phyloP scores from a whole-genome alignment of 805 yeast species.

The Isabelozyma pseudorhagii region DNA sequence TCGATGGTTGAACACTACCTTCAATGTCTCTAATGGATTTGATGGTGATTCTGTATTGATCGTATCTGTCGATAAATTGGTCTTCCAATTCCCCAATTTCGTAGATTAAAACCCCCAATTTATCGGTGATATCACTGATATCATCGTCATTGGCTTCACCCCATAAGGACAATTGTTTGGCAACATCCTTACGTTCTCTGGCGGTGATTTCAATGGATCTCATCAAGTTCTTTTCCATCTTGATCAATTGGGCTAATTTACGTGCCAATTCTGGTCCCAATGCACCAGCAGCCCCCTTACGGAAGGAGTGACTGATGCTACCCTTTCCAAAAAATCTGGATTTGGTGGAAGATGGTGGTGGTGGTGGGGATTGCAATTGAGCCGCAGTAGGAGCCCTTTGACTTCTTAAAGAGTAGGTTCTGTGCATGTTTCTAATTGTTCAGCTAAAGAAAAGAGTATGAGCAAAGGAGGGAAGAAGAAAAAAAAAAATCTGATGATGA shows the following conservation, averaged over 20 bases:
- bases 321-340: conserved; percentile 89
- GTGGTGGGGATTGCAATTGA: conserved; percentile 90
- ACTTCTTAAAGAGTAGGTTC: conserved; percentile 96
- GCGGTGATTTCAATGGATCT: conserved; percentile 75
- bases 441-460: conserved; percentile 74
- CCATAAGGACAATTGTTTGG: conserved; percentile 80
- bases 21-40: conserved; percentile 82
- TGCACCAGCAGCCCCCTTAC: conserved; percentile 73
- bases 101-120: conserved; percentile 76
- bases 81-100: conserved; percentile 86
- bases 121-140: conserved; percentile 82
- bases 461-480: conserved; percentile 28
- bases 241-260: conserved; percentile 69
- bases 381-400: conserved; percentile 96
- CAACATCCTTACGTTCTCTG: conserved; percentile 75
- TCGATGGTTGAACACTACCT: conserved; percentile 82
- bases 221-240: conserved; percentile 79
- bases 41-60: conserved; percentile 79
- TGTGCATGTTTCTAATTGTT: conserved; percentile 81
- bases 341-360: conserved; percentile 83
- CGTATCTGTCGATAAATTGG: conserved; percentile 81
- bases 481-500: background rate
- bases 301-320: conserved; percentile 53
- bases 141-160: conserved; percentile 86
- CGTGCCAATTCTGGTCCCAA: conserved; percentile 79